Percentiles rank a stretch among this genome's conserved stretches.
Evolutionary conservation across 2,329 filamentous ascomycete genomes (phyloP).

Genomic region (Amylocarpus encephaloides): DNA sequence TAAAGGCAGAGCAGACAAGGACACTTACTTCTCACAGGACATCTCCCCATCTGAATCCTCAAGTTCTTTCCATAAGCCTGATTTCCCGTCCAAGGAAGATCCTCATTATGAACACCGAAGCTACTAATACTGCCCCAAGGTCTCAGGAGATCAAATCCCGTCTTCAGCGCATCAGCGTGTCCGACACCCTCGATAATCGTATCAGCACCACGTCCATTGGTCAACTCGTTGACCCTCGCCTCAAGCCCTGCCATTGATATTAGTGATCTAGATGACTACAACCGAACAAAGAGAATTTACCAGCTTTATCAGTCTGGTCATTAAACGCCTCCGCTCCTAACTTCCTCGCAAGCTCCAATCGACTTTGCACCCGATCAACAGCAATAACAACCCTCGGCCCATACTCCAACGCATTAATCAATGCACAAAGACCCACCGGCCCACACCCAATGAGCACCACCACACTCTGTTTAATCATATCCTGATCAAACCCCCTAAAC

Average conservation of each 20-base stretch:
- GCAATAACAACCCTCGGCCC: slow-evolving; percentile 71
- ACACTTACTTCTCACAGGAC: slow-evolving; percentile 64
- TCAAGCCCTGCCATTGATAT: slow-evolving; percentile 37
- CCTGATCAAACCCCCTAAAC: slow-evolving; percentile 51
- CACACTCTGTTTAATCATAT: slow-evolving; percentile 58
- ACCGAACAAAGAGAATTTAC: slow-evolving; percentile 25
- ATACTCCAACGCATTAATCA: slow-evolving; percentile 70
- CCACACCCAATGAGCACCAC: slow-evolving; percentile 82
- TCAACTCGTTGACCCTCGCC: slow-evolving; percentile 65
- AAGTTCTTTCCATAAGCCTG: slow-evolving; percentile 67
- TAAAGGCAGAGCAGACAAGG: slow-evolving; percentile 65
- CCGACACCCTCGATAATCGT: slow-evolving; percentile 37
- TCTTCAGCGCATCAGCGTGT: slow-evolving; percentile 59
- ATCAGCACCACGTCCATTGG: slow-evolving; percentile 76
- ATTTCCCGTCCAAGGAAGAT: slow-evolving; percentile 58
- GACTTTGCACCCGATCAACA: slow-evolving; percentile 68
- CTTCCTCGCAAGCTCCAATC: slow-evolving; percentile 64
- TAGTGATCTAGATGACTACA: not conserved
- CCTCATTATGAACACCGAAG: slow-evolving; percentile 69
- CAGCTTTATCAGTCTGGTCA: slow-evolving; percentile 60
- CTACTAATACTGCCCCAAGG: slow-evolving; percentile 69
- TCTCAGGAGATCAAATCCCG: slow-evolving; percentile 63
- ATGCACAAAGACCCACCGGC: slow-evolving; percentile 76
- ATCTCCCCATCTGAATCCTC: slow-evolving; percentile 66
- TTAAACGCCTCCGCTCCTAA: slow-evolving; percentile 81